These are phyloP conservation scores for Colletotrichum echinochloae DNA, from an alignment of 2,329 filamentous ascomycete species.

Conservation along the genomic window DNA sequence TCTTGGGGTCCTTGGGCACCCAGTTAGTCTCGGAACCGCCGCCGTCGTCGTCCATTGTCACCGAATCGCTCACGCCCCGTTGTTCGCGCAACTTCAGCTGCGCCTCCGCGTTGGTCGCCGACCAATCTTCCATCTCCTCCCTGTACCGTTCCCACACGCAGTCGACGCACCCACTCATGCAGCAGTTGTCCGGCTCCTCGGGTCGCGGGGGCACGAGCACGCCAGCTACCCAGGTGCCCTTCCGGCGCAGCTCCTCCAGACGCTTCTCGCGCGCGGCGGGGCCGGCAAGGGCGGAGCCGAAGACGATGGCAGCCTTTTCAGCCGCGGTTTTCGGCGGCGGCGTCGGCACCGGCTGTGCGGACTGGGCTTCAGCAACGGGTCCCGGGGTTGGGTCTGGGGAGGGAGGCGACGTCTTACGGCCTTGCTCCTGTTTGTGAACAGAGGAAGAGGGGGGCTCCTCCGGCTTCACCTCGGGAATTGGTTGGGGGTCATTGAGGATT, in stretches of 20 bases:
- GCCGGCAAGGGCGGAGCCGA: slow-evolving; percentile 82
- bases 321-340: slow-evolving; percentile 62
- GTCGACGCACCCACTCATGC: slow-evolving; percentile 98
- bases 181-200: slow-evolving; percentile 95
- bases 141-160: slow-evolving; percentile 95
- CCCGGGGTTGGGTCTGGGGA: slow-evolving; percentile 29
- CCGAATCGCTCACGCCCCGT: slow-evolving; percentile 47
- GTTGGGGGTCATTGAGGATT: slow-evolving; percentile 62
- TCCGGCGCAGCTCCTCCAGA: slow-evolving; percentile 66
- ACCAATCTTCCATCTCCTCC: slow-evolving; percentile 94
- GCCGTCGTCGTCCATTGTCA: slow-evolving; percentile 83
- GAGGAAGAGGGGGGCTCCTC: slow-evolving; percentile 59
- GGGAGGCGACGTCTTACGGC: slow-evolving; percentile 43
- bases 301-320: slow-evolving; percentile 76
- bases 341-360: slow-evolving; percentile 43
- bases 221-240: slow-evolving; percentile 77
- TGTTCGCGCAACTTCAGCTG: slow-evolving; percentile 61
- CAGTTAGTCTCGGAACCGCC: slow-evolving; percentile 80
- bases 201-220: slow-evolving; percentile 86
- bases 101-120: slow-evolving; percentile 72
- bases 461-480: slow-evolving; percentile 56
- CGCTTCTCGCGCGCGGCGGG: slow-evolving; percentile 76
- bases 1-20: slow-evolving; percentile 58
- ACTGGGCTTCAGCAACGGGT: slow-evolving; percentile 42
- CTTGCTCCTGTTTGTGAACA: slow-evolving; percentile 43